Base-by-base conservation (phyloP, 2,329 filamentous ascomycete species). In the Talaromyces atroroseus region DNA sequence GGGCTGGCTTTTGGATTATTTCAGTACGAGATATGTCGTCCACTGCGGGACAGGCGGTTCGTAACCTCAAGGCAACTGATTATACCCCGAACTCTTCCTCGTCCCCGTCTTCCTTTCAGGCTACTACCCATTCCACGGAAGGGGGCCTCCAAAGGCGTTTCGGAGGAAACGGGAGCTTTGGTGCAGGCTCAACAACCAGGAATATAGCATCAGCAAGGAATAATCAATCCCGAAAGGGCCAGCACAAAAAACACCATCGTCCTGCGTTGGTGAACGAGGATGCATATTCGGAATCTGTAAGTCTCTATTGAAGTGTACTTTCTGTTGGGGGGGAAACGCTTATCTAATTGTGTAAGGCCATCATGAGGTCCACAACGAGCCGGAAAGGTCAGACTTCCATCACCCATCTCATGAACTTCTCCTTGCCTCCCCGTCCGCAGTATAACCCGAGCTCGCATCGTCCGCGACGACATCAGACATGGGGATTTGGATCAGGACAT, bases 311-410 rank as follows among this genome's bases (percentile, higher is more conserved):
- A 11, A 21, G 7, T 16, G 21, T 11, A 7, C 6, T n/a, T 11
- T 5, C 5, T 49, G 20, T 32, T 8, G 40, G 26, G 26, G 8
- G 11, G 11, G 8, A 8, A 49, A 21, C 20, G 20, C 55, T 53
- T 20, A 52, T 48, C 54, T 36, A 63, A 81, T 49, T 20, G 5
- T 45, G 16, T 21, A 14, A 58, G 82, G 79, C 79, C 74, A 81
- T 79, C 74, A 87, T 85, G 81, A 80, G 76, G 69, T 82, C 82
- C 53, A 79, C 82, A 59, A 85, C 76, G 64, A 85, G 84, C 65
- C 87, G 94, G 58, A 90, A 94, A 66, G 94, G 94, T 54, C 92
- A 96, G 74, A 96, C 91, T 54, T 95, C 90, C 66, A 99, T 99
- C 69, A 97, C 94, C 42, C 94, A 99, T 73, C 77, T 99, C 57